Evolutionary conservation across 73 alveolate genomes (phyloP), one percentile per base, ranked within the genome.

Genomic region (Durusdinium trenchii): DNA sequence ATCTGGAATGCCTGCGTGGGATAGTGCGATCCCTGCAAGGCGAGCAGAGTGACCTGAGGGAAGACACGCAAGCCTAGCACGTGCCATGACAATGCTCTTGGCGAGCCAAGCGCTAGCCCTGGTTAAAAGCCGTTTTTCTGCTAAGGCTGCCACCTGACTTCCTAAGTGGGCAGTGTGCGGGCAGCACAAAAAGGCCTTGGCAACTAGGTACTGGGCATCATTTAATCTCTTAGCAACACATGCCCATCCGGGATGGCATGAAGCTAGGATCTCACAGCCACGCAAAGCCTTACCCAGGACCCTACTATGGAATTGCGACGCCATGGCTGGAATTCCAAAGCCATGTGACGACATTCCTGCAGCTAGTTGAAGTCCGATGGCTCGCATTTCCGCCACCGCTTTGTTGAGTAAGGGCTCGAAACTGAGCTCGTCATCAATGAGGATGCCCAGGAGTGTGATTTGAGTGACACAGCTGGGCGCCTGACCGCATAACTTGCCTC

Each of bases 241-340:
- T 18, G 93, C 3, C 48, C 57, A 82, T 1, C 93, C 93, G 6
- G 32, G 73, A 1, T 9, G 62, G 64, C 54, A 45, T 0, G 64
- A 43, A 26, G 90, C 90, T 36, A 79, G 61, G 28, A 79, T 20
- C 45, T 79, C 90, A 42, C 90, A 79, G n/a, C 90, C 90, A 16
- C 18, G 64, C 61, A 79, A 26, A 23, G 90, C 62, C 16, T 45
- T 45, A 42, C 64, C 42, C 42, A 45, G 40, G 3, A 79, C 50
- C 90, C 90, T 40, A 36, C 57, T 32, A 40, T 38, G 52, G 52
- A 76, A 76, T 14, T 76, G 57, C 0, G 54, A 14, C 35, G 86
- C 86, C 60, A 76, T 76, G 51, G 86, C 54, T 2, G 86, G 86
- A 23, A 76, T 38, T 35, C 86, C 86, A 76, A 76, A 76, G 9